Percentiles rank a stretch among this genome's conserved stretches.
These are phyloP conservation scores for Solanum stenotomum DNA, from an alignment of 257 asterid species.

Conservation along the genomic window DNA sequence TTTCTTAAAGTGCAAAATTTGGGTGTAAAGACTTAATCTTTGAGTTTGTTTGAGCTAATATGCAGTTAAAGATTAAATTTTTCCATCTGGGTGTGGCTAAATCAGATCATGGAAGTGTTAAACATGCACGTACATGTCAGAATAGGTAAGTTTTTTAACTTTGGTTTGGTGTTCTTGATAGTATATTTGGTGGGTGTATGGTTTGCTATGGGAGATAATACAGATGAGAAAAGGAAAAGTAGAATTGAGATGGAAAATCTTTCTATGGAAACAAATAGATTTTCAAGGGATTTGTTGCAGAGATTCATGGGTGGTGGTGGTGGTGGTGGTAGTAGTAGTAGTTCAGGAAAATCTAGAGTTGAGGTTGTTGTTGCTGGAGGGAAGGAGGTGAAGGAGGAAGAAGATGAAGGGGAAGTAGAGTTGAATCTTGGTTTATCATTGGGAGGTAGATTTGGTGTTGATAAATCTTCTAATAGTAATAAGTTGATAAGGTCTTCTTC, in stretches of 20 bases:
- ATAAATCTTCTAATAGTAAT: conserved; percentile 26
- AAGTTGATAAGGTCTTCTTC: conserved; percentile 64
- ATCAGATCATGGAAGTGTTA: conserved; percentile 28
- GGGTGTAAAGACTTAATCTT: conserved; percentile 14
- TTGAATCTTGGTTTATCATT: conserved; percentile 90
- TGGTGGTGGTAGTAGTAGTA: conserved; percentile 2
- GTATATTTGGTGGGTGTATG: conserved; percentile 1
- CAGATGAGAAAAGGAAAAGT: conserved; percentile 23
- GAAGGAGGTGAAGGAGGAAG: conserved; percentile 20
- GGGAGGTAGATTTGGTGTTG: conserved; percentile 93
- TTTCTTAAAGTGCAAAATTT: background rate
- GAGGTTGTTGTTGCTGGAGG: background rate
- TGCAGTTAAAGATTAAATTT: conserved; percentile 35
- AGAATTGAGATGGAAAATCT: conserved; percentile 54
- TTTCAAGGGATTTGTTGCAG: conserved; percentile 64
- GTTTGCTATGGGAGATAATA: conserved; percentile 44
- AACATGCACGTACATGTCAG: conserved; percentile 17
- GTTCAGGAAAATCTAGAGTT: background rate
- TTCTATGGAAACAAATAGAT: conserved; percentile 31
- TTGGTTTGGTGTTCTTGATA: background rate
- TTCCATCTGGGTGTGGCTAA: conserved; percentile 26
- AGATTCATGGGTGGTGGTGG: conserved; percentile 45
- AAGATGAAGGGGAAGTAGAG: conserved; percentile 38
- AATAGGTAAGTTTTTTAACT: conserved; percentile 10
- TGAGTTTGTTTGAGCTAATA: conserved; percentile 19